phyloP scores from a whole-genome alignment of 352 stramenopile species.

The Phytophthora chlamydospora region DNA sequence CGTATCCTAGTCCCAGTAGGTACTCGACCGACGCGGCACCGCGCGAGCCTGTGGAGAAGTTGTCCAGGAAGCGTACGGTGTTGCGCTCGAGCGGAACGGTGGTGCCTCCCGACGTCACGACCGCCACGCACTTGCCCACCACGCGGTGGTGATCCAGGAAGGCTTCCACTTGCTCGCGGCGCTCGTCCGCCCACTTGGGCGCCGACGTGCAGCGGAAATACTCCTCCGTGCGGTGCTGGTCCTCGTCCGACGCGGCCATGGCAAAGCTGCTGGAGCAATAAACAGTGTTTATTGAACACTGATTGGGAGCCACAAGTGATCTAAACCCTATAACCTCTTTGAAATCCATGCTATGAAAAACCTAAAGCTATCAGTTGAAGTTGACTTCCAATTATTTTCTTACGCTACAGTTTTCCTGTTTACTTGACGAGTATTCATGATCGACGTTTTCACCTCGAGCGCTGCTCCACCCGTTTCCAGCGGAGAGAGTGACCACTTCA shows the following conservation, averaged over 20 bases:
- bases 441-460: not conserved
- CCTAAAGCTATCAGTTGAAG: too few relatives aligned
- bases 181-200: conserved; percentile 41
- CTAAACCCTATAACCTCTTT: too few relatives aligned
- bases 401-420: too few relatives aligned
- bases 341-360: too few relatives aligned
- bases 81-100: conserved; percentile 95
- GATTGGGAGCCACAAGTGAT: not conserved
- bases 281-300: too few relatives aligned
- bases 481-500: conserved; percentile 4
- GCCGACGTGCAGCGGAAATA: conserved; percentile 65
- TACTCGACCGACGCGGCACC: conserved; percentile 89
- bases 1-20: conserved; percentile 94
- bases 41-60: conserved; percentile 96
- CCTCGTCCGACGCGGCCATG: conserved; percentile 29
- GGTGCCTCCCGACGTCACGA: conserved; percentile 96
- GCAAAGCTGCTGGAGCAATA: not conserved
- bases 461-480: not conserved
- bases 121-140: conserved; percentile 83
- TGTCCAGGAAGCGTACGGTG: conserved; percentile 97
- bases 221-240: conserved; percentile 41
- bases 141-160: conserved; percentile 74
- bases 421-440: too few relatives aligned
- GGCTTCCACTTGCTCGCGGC: conserved; percentile 48
- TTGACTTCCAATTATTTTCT: too few relatives aligned